Percentiles rank a stretch among this genome's conserved stretches.
Evolutionary conservation across 108 stramenopile genomes (phyloP).

Genomic region (Pelagomonas calceolata): DNA sequence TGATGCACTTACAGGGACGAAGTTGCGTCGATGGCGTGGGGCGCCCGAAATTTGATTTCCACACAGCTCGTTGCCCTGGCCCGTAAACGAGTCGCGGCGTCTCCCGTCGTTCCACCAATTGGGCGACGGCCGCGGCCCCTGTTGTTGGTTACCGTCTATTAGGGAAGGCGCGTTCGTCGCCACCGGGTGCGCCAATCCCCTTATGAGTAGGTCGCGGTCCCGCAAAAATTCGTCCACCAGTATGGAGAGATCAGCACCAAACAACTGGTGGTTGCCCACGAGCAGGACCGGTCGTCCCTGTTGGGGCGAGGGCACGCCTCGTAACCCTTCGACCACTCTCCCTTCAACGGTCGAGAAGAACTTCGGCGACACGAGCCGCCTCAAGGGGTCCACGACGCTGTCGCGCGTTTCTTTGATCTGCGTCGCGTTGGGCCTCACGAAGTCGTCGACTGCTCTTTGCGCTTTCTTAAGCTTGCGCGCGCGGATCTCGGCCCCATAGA

Average conservation of each 20-base stretch:
- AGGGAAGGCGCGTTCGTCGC: slow-evolving; percentile 2
- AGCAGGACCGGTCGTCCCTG: slow-evolving; percentile 50
- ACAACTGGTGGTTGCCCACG: slow-evolving; percentile 78
- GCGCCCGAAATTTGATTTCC: no score
- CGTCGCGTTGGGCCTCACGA: background rate
- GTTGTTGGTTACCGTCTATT: background rate
- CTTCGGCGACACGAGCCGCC: slow-evolving; percentile 48
- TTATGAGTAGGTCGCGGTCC: slow-evolving; percentile 38
- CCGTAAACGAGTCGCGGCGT: background rate
- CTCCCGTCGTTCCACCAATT: background rate
- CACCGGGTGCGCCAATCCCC: slow-evolving; percentile 73
- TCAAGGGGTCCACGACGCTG: slow-evolving; percentile 40
- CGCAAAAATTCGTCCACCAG: slow-evolving; percentile 55
- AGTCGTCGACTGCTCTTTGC: background rate
- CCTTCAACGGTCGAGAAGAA: slow-evolving; percentile 61
- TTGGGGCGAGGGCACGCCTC: slow-evolving; percentile 15
- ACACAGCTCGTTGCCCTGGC: background rate
- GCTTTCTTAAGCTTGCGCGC: background rate
- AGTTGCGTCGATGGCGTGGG: no score
- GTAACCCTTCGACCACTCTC: slow-evolving; percentile 23
- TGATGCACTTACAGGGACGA: no score
- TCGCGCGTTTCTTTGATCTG: background rate
- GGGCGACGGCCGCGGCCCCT: background rate
- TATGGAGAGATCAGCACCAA: slow-evolving; percentile 56
- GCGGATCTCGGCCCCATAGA: background rate